Evolutionary conservation across 768 basidiomycete species (phyloP).

Genomic region (Termitomyces sp.): DNA sequence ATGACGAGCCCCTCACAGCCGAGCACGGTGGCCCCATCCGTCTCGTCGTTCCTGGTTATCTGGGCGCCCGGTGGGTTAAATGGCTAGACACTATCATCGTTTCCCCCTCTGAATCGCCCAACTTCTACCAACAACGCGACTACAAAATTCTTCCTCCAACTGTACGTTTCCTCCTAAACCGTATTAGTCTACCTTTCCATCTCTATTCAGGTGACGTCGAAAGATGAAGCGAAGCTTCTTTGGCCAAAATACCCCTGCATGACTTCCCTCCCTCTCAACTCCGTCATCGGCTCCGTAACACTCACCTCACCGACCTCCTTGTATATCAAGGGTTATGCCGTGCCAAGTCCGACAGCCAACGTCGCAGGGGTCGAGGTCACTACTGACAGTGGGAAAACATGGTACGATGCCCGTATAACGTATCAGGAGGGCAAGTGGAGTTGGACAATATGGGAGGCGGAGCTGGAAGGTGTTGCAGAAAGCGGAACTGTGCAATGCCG

Average conservation of each 20-base stretch:
- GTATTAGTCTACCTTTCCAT: slow-evolving; percentile 2
- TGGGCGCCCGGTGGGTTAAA: slow-evolving; percentile 74
- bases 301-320: slow-evolving; percentile 29
- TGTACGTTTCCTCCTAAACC: slow-evolving; percentile 25
- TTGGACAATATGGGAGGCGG: slow-evolving; percentile 69
- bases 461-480: slow-evolving; percentile 30
- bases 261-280: slow-evolving; percentile 59
- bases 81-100: slow-evolving; percentile 65
- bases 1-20: slow-evolving; percentile 50
- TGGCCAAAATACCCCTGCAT: slow-evolving; percentile 60
- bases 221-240: slow-evolving; percentile 36
- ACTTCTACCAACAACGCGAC: slow-evolving; percentile 71
- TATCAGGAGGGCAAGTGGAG: slow-evolving; percentile 69
- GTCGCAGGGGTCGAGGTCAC: slow-evolving; percentile 50
- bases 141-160: slow-evolving; percentile 61
- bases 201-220: slow-evolving; percentile 38
- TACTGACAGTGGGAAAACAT: slow-evolving; percentile 47
- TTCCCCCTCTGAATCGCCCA: slow-evolving; percentile 53
- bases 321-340: slow-evolving; percentile 55
- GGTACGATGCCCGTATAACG: slow-evolving; percentile 47
- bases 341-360: slow-evolving; percentile 41
- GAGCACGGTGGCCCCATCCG: slow-evolving; percentile 67
- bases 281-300: slow-evolving; percentile 47
- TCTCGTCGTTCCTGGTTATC: slow-evolving; percentile 63
- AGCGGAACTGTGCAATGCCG: slow-evolving; percentile 43